Conservation (phyloP, 352 stramenopile genomes). For the Pythium dissotocum region DNA sequence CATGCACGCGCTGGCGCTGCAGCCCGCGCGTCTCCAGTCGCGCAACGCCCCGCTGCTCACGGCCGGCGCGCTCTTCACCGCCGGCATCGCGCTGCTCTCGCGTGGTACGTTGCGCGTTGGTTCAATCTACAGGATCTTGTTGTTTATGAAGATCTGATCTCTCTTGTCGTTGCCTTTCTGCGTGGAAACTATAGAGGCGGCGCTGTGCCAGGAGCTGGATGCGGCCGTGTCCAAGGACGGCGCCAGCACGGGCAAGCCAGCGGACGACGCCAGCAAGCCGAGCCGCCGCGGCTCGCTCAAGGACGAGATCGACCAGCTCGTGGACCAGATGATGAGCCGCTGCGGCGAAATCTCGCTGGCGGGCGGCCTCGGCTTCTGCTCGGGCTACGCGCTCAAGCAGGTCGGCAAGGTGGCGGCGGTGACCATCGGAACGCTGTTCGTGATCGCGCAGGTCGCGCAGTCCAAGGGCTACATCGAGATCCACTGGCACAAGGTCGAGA, state of each 20-base stretch:
- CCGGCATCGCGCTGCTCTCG: slow-evolving; percentile 46
- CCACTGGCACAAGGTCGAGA: slow-evolving; percentile 89
- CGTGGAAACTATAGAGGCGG: slow-evolving; percentile 22
- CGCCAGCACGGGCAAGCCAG: slow-evolving; percentile 12
- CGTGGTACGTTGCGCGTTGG: slow-evolving; percentile 24
- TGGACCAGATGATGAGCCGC: slow-evolving; percentile 61
- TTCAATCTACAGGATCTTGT: neutral
- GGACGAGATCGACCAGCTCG: slow-evolving; percentile 60
- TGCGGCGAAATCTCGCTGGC: slow-evolving; percentile 76
- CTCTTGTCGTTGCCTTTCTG: neutral
- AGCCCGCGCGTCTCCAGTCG: slow-evolving; percentile 8
- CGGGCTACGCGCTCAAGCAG: slow-evolving; percentile 83
- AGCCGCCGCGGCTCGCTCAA: slow-evolving; percentile 31
- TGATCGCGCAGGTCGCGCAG: slow-evolving; percentile 71
- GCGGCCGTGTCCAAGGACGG: slow-evolving; percentile 33
- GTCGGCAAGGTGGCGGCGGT: slow-evolving; percentile 76
- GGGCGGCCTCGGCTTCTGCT: slow-evolving; percentile 75
- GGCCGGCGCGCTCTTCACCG: slow-evolving; percentile 49
- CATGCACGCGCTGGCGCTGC: slow-evolving; percentile 28
- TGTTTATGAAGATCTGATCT: neutral
- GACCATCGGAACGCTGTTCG: slow-evolving; percentile 77
- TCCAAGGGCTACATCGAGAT: slow-evolving; percentile 90
- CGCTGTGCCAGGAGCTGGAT: slow-evolving; percentile 50
- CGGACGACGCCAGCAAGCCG: slow-evolving; percentile 31
- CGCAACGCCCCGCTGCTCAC: slow-evolving; percentile 25